Percentiles rank a stretch among this genome's conserved stretches.
These are phyloP conservation scores for Thozetella sp. DNA, from an alignment of 495 filamentous ascomycete genomes.

Conservation along the genomic window DNA sequence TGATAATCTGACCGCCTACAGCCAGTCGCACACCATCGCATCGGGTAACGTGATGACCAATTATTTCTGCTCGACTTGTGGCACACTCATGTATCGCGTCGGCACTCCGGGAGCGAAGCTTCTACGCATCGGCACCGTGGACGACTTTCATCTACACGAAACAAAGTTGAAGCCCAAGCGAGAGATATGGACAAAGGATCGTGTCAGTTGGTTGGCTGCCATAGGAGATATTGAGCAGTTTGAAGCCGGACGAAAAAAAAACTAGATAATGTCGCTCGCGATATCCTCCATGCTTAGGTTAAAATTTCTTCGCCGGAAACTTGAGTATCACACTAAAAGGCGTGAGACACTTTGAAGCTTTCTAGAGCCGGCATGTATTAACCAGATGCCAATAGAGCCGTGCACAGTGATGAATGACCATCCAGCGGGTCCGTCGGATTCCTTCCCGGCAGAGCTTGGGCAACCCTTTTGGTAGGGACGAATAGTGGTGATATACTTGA, in stretches of 20 bases:
- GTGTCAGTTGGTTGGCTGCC: constrained; percentile 43
- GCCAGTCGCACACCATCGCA: constrained; percentile 37
- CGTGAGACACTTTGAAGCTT: too few relatives aligned
- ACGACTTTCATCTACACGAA: constrained; percentile 55
- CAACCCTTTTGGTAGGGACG: too few relatives aligned
- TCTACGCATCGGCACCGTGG: constrained; percentile 54
- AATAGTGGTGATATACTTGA: too few relatives aligned
- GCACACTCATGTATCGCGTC: constrained; percentile 53
- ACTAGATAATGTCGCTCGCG: too few relatives aligned
- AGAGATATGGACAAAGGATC: constrained; percentile 45
- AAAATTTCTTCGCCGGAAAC: too few relatives aligned
- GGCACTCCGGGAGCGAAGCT: constrained; percentile 40
- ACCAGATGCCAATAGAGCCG: too few relatives aligned
- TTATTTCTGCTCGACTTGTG: constrained; percentile 55
- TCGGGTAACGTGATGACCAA: constrained; percentile 53
- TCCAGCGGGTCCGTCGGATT: too few relatives aligned
- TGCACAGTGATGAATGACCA: too few relatives aligned
- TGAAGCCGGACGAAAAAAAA: background rate
- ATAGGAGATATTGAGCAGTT: constrained; percentile 28
- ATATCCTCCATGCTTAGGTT: too few relatives aligned
- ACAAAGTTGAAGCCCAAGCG: constrained; percentile 46
- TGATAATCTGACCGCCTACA: constrained; percentile 39
- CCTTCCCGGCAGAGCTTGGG: too few relatives aligned
- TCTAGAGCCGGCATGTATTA: too few relatives aligned
- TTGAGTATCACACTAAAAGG: too few relatives aligned